Conservation (phyloP, 768 basidiomycete species). For the Nidularia sp. region DNA sequence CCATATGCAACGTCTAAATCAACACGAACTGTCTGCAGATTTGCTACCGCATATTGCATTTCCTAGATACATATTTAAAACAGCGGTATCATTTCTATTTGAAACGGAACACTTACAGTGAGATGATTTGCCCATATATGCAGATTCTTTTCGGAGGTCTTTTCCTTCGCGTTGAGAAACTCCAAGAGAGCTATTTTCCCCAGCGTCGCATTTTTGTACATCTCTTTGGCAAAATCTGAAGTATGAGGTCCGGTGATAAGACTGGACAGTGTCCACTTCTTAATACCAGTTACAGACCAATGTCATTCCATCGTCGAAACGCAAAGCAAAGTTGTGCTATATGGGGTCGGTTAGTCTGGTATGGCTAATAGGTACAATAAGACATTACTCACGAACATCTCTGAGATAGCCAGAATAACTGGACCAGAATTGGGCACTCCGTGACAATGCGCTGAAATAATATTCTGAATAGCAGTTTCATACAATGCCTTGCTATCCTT, state of each 20-base stretch:
- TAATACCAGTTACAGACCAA: conserved; percentile 30
- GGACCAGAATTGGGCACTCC: conserved; percentile 82
- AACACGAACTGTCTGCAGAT: neutral
- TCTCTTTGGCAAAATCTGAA: conserved; percentile 57
- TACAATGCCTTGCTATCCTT: conserved; percentile 2
- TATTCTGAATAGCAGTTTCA: neutral
- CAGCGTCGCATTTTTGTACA: conserved; percentile 62
- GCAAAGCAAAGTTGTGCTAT: conserved; percentile 62
- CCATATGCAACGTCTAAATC: neutral
- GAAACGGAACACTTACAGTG: conserved; percentile 12
- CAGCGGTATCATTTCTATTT: conserved; percentile 4
- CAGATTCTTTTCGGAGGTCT: conserved; percentile 18
- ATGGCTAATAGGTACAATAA: neutral
- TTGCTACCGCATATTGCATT: conserved; percentile 15
- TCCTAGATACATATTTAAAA: conserved; percentile 13
- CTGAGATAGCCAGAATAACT: conserved; percentile 82
- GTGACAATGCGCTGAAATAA: conserved; percentile 55
- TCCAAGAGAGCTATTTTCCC: conserved; percentile 52
- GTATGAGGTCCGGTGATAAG: conserved; percentile 2
- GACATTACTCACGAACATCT: conserved; percentile 58
- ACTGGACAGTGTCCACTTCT: conserved; percentile 12
- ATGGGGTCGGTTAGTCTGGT: conserved; percentile 30
- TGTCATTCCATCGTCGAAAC: conserved; percentile 70
- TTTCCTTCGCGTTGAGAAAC: conserved; percentile 42
- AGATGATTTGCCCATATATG: conserved; percentile 23